Base-by-base conservation (phyloP, 345 rosid genomes). In the Corchorus capsularis region DNA sequence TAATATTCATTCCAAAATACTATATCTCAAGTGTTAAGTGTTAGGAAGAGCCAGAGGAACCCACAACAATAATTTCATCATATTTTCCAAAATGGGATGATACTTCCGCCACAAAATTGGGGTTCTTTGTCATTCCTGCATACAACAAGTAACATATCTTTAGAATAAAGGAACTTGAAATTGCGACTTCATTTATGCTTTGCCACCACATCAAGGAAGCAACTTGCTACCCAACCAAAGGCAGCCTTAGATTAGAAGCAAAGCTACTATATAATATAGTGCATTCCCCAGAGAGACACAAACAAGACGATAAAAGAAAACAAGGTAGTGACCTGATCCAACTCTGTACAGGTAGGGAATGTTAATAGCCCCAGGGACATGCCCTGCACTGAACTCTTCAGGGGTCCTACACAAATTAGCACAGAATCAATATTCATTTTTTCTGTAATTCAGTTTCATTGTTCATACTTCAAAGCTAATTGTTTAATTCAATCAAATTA, bases 321-420 rank as follows among this genome's bases (percentile, higher is more conserved):
- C 9, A 22, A 61, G 15, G 53, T 75, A 6, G 47, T 22, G 72
- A 90, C 98, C 98, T 87, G 94, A 86, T 80, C 97, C 97, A 53
- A 88, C 86, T 86, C 78, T 90, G 82, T 84, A 90, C 93, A 90
- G 83, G 85, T 89, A 95, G 63, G 99, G 98, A 32, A 95, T 79
- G 80, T 95, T 95, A 35, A 89, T 75, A 35, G 99, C 97, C 17
- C 90, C 93, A 39, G 85, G 75, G 16, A 88, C 91, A 82, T 95
- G 99, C 69, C 97, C 94, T 15, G 90, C 91, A 8, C 82, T 81
- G 83, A 91, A 95, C 50, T 93, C 98, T 47, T 93, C 99, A 2
- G 93, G 88, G 75, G 98, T 91, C 83, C 95, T 91, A 41, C 71
- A 79, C 19, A 46, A 56, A 41, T 4, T 19, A 34, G 35, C 20